Evolutionary conservation across 2,329 filamentous ascomycete genomes (phyloP).

Genomic region (Sarocladium oryzae): DNA sequence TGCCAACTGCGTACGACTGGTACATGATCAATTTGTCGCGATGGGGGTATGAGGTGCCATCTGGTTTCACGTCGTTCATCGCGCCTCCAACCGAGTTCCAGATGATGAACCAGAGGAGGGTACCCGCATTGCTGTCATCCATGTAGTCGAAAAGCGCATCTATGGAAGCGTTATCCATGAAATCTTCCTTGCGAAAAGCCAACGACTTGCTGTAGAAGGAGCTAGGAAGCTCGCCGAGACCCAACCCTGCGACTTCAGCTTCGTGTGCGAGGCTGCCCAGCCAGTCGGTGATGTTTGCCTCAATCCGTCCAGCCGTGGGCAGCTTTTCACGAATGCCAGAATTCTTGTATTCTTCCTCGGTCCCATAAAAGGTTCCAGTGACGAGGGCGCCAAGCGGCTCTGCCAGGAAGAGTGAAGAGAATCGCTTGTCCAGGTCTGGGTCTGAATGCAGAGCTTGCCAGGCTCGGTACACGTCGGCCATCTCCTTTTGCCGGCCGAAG

Average conservation of each 20-base stretch:
- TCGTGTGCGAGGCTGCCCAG: constrained; percentile 49
- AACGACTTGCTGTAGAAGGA: constrained; percentile 54
- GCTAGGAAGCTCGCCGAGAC: constrained; percentile 37
- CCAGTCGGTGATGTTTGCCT: constrained; percentile 55
- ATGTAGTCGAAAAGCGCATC: constrained; percentile 48
- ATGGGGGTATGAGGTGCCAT: constrained; percentile 54
- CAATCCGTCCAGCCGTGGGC: constrained; percentile 31
- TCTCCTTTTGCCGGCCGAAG: constrained; percentile 39
- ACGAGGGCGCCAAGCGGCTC: constrained; percentile 48
- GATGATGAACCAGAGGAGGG: constrained; percentile 53
- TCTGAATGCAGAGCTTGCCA: constrained; percentile 55
- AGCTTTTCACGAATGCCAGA: constrained; percentile 42
- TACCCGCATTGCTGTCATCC: constrained; percentile 40
- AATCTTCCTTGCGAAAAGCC: constrained; percentile 42
- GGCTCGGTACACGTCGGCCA: constrained; percentile 42
- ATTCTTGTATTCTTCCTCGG: constrained; percentile 46
- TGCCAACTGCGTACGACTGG: constrained; percentile 52
- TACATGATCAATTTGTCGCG: constrained; percentile 59
- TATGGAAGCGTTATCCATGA: constrained; percentile 39
- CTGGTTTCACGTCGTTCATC: constrained; percentile 45
- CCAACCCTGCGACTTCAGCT: constrained; percentile 41
- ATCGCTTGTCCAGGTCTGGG: constrained; percentile 49
- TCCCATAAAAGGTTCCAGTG: constrained; percentile 56
- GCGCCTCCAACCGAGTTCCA: constrained; percentile 58
- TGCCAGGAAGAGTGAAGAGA: constrained; percentile 50